These are phyloP conservation scores for Haplosporangium sp. DNA, from an alignment of 371 early-diverging fungal species.

Conservation along the genomic window DNA sequence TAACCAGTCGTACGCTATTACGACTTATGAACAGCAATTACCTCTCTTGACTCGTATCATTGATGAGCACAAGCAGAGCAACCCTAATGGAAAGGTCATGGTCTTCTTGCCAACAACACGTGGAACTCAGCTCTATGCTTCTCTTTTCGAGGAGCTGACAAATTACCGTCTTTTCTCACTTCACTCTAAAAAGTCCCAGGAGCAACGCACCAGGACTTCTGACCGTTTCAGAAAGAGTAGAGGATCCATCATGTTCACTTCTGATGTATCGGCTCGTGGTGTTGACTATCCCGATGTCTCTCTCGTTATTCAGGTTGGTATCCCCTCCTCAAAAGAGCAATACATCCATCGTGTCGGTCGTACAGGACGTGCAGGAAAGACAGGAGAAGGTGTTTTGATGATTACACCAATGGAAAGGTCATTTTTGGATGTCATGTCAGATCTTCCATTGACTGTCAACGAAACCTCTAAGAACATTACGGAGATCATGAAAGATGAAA, in stretches of 20 bases:
- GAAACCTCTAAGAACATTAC: conserved; percentile 57
- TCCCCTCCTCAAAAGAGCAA: conserved; percentile 90
- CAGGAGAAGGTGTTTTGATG: conserved; percentile 90
- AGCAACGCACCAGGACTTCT: conserved; percentile 77
- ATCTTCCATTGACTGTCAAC: conserved; percentile 59
- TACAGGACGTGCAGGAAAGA: conserved; percentile 97
- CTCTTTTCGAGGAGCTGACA: conserved; percentile 66
- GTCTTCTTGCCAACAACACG: conserved; percentile 92
- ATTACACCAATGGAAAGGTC: conserved; percentile 86
- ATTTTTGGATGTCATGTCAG: conserved; percentile 72
- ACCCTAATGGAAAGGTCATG: conserved; percentile 82
- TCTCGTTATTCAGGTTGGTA: conserved; percentile 95
- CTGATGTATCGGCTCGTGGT: conserved; percentile 99
- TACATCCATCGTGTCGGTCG: conserved; percentile 99
- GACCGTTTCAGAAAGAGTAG: conserved; percentile 77
- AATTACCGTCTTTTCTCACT: conserved; percentile 70
- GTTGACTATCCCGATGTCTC: conserved; percentile 98
- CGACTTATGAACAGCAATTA: conserved; percentile 73
- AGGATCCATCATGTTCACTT: conserved; percentile 90
- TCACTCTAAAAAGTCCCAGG: conserved; percentile 87
- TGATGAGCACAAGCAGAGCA: conserved; percentile 62
- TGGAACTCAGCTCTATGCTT: conserved; percentile 80
- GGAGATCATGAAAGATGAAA: conserved; percentile 52
- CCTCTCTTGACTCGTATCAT: conserved; percentile 72
- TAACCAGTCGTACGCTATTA: conserved; percentile 80